Evolutionary conservation across 306 rosid genomes (phyloP), one percentile per base, ranked within the genome.

Genomic region (Hylodesmum podocarpum): DNA sequence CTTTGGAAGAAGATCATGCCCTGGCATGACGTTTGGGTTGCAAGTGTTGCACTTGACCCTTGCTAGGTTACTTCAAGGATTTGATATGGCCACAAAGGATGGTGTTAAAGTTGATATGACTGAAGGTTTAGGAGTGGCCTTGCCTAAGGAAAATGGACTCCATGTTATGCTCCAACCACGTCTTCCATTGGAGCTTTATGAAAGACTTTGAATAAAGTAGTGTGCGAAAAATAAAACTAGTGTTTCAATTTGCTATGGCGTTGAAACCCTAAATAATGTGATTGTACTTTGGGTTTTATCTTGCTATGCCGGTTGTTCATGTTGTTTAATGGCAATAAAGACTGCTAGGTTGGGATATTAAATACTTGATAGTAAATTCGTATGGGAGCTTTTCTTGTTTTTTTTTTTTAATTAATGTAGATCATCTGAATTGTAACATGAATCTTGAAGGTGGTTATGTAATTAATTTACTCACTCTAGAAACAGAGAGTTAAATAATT

Each of bases 31-130:
- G 6, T 82, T 82, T 70, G 88, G 84, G 34, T 0, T 71, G 1
- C 88, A 82, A 47, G 88, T 85, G 16, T 31, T 79, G 50, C 72
- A 80, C 53, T 75, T 85, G 78, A 79, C 86, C 0, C 3, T 85
- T 13, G 88, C 86, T 79, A n/a, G 88, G 41, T 55, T 85, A 53
- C 53, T 85, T 82, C 89, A 85, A 65, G 89, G 86, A 2, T 85
- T 85, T 66, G 61, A 85, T 15, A 43, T 85, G 4, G 4, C 5
- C 14, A 36, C 80, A 3, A 36, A 24, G 16, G 53, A 1, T 0
- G 73, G 79, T 33, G 66, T 0, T 75, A 3, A 2, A 0, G 86
- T 85, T 71, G 89, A 85, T 46, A 82, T 85, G 89, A 72, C 5
- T 6, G 89, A 85, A 76, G 89, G 86, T 2, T 6, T 85, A 6